Percentiles rank a stretch among this genome's conserved stretches.
Conservation (phyloP, 2,329 filamentous ascomycete species). For the Hortaea werneckii region DNA sequence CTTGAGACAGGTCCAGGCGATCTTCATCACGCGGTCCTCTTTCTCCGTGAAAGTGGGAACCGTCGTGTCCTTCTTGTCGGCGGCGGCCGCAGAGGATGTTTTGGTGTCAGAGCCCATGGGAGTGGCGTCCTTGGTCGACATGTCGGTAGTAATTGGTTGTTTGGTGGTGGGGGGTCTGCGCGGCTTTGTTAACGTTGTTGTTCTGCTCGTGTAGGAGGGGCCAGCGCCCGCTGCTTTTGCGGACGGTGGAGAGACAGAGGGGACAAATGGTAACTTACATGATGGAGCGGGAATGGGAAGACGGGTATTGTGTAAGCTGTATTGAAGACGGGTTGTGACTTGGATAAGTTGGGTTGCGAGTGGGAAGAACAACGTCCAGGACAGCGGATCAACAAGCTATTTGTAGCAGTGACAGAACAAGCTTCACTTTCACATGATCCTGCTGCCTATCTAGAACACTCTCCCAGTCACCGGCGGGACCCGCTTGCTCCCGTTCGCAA, state of each 20-base stretch:
- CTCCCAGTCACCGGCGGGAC: not conserved
- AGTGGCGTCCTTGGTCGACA: constrained; percentile 4
- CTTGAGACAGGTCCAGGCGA: constrained; percentile 24
- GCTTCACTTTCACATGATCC: not conserved
- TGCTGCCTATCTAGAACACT: not conserved
- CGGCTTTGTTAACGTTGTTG: not conserved
- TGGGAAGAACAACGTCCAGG: no score
- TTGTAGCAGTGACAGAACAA: no score
- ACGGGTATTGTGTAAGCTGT: no score
- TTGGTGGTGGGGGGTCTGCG: not conserved
- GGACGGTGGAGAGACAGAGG: no score
- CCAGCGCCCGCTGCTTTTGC: no score
- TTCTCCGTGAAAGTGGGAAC: constrained; percentile 18
- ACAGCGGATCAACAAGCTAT: no score
- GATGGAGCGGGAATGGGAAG: no score
- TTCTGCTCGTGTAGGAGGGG: no score
- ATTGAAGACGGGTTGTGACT: no score
- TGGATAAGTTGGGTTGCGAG: no score
- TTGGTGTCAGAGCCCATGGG: constrained; percentile 4
- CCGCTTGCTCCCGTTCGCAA: not conserved
- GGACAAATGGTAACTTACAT: no score
- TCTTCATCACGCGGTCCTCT: constrained; percentile 20
- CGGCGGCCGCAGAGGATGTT: not conserved
- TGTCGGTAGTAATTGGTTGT: not conserved
- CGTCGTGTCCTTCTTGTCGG: not conserved